Percentiles rank a stretch among this genome's conserved stretches.
Conservation (phyloP, 2,329 filamentous ascomycete genomes). For the Pseudogymnoascus destructans region DNA sequence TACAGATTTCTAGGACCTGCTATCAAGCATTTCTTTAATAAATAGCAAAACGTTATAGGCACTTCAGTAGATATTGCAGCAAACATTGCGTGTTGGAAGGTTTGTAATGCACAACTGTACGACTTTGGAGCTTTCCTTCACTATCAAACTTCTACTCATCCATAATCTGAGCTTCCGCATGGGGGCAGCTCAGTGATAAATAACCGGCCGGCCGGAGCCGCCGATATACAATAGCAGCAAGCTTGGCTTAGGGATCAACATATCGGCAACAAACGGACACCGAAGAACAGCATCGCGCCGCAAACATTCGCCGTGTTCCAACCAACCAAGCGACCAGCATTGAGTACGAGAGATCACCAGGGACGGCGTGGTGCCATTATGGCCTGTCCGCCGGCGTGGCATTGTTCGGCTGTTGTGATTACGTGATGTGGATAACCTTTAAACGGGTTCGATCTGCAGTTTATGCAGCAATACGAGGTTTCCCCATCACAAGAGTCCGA, state of each 20-base stretch:
- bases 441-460: not conserved
- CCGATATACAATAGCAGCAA: not conserved
- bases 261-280: not conserved
- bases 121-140: not conserved
- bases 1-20: not conserved
- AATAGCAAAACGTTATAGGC: not conserved
- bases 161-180: not conserved
- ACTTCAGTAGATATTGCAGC: not conserved
- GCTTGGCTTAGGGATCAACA: not conserved
- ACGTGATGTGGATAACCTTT: not conserved
- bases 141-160: not conserved
- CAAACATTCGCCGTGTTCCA: not conserved
- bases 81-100: not conserved
- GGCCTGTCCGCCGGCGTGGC: not conserved
- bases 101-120: not conserved
- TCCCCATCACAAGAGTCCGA: not conserved
- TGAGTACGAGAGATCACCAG: constrained; percentile 5
- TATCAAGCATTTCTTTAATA: not conserved
- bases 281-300: not conserved
- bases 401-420: not conserved
- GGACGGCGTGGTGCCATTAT: not conserved
- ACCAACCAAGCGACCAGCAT: not conserved
- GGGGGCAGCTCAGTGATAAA: not conserved
- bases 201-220: not conserved
- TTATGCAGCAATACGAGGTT: not conserved